Conservation (phyloP, 768 basidiomycete species). For the Hortiboletus campestris region DNA sequence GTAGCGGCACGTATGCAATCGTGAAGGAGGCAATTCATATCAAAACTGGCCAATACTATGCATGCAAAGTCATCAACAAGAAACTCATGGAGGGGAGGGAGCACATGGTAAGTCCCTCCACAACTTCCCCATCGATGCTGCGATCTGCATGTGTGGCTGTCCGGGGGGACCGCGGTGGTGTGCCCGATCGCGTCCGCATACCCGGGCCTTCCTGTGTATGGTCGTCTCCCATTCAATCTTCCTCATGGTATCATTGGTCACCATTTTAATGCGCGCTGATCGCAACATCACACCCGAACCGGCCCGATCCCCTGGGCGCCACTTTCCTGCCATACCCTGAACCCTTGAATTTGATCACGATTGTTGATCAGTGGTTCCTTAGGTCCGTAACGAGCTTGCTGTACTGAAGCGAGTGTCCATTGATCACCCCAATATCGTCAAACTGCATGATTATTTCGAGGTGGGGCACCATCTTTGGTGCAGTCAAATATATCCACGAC, state of each 20-base stretch:
- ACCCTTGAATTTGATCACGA: constrained; percentile 10
- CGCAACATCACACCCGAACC: constrained; percentile 1
- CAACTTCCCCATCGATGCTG: constrained; percentile 9
- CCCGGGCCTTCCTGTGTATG: constrained; percentile 1
- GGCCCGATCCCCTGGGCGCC: neutral
- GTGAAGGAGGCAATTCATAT: constrained; percentile 95
- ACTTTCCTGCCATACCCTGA: constrained; percentile 8
- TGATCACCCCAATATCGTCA: constrained; percentile 88
- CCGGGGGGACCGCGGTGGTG: neutral
- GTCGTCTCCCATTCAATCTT: neutral
- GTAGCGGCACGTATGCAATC: constrained; percentile 92
- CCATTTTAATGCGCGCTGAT: constrained; percentile 20
- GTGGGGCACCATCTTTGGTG: constrained; percentile 76
- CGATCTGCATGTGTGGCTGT: constrained; percentile 2
- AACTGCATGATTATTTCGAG: constrained; percentile 95
- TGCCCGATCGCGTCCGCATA: neutral
- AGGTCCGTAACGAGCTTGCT: constrained; percentile 97
- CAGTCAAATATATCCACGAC: constrained; percentile 90
- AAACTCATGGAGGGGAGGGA: constrained; percentile 97
- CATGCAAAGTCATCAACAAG: constrained; percentile 99
- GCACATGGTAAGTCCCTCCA: constrained; percentile 80
- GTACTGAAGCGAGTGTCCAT: constrained; percentile 93
- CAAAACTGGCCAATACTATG: constrained; percentile 91
- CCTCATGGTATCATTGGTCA: constrained; percentile 9
- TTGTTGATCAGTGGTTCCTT: constrained; percentile 12